Conservation (phyloP, 192 early-diverging fungal species). For the Gamsiella multidivaricata region DNA sequence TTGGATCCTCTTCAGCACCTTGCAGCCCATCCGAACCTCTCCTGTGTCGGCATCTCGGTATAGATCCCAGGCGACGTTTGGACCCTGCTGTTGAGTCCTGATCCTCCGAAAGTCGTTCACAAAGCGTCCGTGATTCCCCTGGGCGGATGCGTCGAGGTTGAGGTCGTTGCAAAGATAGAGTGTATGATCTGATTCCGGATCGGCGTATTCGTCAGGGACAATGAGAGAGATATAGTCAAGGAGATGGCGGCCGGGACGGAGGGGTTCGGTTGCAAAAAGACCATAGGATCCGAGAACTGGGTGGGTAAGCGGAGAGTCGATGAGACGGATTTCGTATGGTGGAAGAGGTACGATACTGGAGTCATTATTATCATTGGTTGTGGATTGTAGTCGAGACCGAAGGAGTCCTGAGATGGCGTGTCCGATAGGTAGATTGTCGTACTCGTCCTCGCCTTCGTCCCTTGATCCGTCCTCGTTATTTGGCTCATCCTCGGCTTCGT, state of each 20-base stretch:
- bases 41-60: slow-evolving; percentile 33
- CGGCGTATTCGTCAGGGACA: slow-evolving; percentile 34
- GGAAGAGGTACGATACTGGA: not conserved
- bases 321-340: slow-evolving; percentile 33
- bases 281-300: slow-evolving; percentile 50
- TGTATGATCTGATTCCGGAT: slow-evolving; percentile 48
- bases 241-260: slow-evolving; percentile 33
- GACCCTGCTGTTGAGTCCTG: slow-evolving; percentile 31
- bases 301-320: slow-evolving; percentile 23
- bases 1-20: slow-evolving; percentile 41
- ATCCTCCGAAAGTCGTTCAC: slow-evolving; percentile 44
- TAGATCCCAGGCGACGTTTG: slow-evolving; percentile 49
- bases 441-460: slow-evolving; percentile 17
- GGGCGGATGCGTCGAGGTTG: slow-evolving; percentile 42
- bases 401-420: slow-evolving; percentile 32
- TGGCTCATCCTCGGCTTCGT: not conserved
- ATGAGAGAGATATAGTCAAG: slow-evolving; percentile 50
- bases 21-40: slow-evolving; percentile 48
- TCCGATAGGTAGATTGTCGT: slow-evolving; percentile 42
- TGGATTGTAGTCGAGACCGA: not conserved
- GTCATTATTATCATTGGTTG: not conserved
- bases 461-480: not conserved
- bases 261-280: slow-evolving; percentile 27
- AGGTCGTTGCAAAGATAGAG: slow-evolving; percentile 41
- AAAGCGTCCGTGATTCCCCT: slow-evolving; percentile 50